Evolutionary conservation across 352 stramenopile species (phyloP).

Genomic region (Phytophthora pinifolia): DNA sequence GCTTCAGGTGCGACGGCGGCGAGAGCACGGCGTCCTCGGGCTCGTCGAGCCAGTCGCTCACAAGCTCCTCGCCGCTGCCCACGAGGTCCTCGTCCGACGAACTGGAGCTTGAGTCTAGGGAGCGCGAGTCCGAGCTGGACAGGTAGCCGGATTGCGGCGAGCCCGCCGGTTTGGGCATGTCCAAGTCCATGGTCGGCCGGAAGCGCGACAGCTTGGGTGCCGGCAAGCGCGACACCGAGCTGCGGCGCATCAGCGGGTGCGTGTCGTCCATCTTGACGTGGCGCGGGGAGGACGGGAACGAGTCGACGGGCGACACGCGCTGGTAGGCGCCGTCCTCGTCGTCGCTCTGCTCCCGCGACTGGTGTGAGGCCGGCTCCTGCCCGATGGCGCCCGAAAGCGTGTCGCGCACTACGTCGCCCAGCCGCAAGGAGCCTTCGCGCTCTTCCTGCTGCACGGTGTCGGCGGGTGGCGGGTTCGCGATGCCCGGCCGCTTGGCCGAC

Average conservation of each 20-base stretch:
- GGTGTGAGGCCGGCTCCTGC: conserved; percentile 21
- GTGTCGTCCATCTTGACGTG: conserved; percentile 20
- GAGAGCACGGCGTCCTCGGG: conserved; percentile 61
- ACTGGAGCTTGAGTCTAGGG: conserved; percentile 42
- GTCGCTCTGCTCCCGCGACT: conserved; percentile 10
- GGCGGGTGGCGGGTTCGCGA: conserved; percentile 4
- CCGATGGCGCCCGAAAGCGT: conserved; percentile 7
- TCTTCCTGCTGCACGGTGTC: conserved; percentile 10
- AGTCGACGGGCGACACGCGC: conserved; percentile 16
- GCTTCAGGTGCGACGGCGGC: conserved; percentile 35
- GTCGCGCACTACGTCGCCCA: conserved; percentile 24
- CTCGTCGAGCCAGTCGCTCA: conserved; percentile 82
- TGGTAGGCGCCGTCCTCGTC: conserved; percentile 10
- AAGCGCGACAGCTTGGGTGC: conserved; percentile 43
- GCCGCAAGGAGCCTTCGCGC: conserved; percentile 5
- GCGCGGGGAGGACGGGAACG: conserved; percentile 23
- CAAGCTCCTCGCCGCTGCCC: conserved; percentile 48
- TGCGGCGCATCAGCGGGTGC: conserved; percentile 23
- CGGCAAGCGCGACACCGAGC: conserved; percentile 26
- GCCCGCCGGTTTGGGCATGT: conserved; percentile 15
- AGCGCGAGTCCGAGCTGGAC: conserved; percentile 44
- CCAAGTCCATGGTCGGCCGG: conserved; percentile 28
- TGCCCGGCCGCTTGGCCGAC: conserved; percentile 7
- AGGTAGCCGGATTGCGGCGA: conserved; percentile 32
- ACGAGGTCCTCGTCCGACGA: conserved; percentile 43